Conservation (phyloP, 495 filamentous ascomycete species). For the Hypoxylon intermedium region DNA sequence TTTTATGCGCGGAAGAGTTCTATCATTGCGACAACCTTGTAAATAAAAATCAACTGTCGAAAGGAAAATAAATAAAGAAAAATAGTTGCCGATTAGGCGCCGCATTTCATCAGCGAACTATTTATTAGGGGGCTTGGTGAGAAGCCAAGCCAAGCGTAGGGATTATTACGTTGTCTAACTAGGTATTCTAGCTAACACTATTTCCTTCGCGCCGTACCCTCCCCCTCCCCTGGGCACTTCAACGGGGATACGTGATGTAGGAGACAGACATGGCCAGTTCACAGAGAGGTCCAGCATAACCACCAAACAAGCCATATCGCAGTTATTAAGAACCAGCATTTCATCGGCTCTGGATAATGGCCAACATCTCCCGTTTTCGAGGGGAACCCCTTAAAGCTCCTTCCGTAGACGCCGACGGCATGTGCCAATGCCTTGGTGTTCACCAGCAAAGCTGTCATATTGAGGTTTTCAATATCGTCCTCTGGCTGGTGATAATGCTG, state of each 20-base stretch:
- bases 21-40: no score
- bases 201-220: constrained; percentile 8
- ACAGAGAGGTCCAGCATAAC: constrained; percentile 1
- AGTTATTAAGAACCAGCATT: background rate
- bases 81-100: no score
- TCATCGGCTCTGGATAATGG: background rate
- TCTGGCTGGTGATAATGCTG: constrained; percentile 23
- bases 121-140: background rate
- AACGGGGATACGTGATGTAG: no score
- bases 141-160: constrained; percentile 10
- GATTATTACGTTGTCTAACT: constrained; percentile 6
- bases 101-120: no score
- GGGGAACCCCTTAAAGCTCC: constrained; percentile 11
- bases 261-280: background rate
- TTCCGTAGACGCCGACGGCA: constrained; percentile 23
- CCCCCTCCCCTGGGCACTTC: background rate
- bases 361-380: background rate
- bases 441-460: constrained; percentile 16
- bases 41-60: no score
- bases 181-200: constrained; percentile 25
- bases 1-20: background rate
- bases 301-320: constrained; percentile 3
- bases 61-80: no score
- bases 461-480: constrained; percentile 24
- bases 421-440: constrained; percentile 37